Evolutionary conservation across 441 rosid genomes (phyloP).

Genomic region (Mallotus repandus): DNA sequence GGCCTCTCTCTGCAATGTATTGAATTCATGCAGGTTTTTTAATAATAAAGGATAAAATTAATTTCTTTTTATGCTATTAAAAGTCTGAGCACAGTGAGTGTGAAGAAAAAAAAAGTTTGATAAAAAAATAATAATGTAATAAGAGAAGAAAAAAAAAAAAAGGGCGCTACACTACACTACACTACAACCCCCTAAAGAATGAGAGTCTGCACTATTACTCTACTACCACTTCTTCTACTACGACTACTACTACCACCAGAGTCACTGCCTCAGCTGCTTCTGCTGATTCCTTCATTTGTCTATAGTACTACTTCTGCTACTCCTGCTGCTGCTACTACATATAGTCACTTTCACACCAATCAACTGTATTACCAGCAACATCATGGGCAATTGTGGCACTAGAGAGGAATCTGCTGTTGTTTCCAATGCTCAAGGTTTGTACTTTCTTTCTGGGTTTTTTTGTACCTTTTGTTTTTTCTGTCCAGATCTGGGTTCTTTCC

Average conservation of each 20-base stretch:
- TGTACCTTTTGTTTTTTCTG: neutral
- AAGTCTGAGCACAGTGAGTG: neutral
- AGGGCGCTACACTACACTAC: neutral
- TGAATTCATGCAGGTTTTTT: too few relatives aligned
- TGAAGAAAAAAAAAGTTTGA: neutral
- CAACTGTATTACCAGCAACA: neutral
- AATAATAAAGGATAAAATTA: neutral
- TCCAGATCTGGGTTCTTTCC: slow-evolving; percentile 6
- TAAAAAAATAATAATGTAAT: neutral
- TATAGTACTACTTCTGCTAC: neutral
- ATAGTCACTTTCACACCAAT: slow-evolving; percentile 16
- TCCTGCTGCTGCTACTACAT: neutral
- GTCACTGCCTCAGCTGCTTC: neutral
- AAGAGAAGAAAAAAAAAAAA: neutral
- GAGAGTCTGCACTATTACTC: slow-evolving; percentile 33
- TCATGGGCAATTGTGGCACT: slow-evolving; percentile 95
- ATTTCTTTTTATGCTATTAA: slow-evolving; percentile 9
- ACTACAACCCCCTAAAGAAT: slow-evolving; percentile 25
- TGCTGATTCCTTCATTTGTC: neutral
- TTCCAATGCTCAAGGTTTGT: slow-evolving; percentile 79
- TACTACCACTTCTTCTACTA: neutral
- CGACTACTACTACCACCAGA: neutral
- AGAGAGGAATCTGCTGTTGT: slow-evolving; percentile 92
- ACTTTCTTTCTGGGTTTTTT: slow-evolving; percentile 1
- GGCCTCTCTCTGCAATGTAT: neutral